Base-by-base conservation (phyloP, 164 flowering plant genomes). In the Magnolia officinalis region DNA sequence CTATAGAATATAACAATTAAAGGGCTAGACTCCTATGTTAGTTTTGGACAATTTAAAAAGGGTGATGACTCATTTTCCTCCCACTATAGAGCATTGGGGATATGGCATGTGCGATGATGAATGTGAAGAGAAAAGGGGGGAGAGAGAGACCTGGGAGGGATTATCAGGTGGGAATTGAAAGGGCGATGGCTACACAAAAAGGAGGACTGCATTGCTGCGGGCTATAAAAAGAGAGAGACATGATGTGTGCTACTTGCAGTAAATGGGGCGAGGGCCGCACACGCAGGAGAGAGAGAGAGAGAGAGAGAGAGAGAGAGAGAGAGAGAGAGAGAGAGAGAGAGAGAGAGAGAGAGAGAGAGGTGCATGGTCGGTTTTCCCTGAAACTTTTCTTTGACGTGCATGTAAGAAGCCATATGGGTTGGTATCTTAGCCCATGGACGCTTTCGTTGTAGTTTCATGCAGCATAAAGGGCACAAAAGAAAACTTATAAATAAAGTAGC, bases 401-500 rank as follows among this genome's bases (percentile, higher is more conserved):
- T 82, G 87, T 80, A 74, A 82, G 78, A 77, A 45, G 61, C 37
- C 18, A 7, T 11, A 6, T 52, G 51, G 21, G 23, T 75, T 26
- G 71, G 65, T 67, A 67, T 31, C 23, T 75, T 72, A 52, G 78
- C 77, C 81, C 55, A 77, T 64, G 78, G 76, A 82, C 87, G 86
- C 64, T 78, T 87, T 89, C 91, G 79, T 77, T 23, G 89, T 79
- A 84, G 88, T 86, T 87, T 85, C 90, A 83, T 11, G n/a, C 70
- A 81, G 89, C 86, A 90, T 86, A 88, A 87, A 88, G 86, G 70
- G 61, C 68, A 63, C 50, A 18, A 73, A 37, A 51, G 75, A 10
- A 26, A 29, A 73, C 18, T 26, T 23, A 20, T 61, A 20, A 29
- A 73, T 31, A 20, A 37, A 45, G 50, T 65, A 6, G 20, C 50